These are phyloP conservation scores for Phylloporus sp. DNA, from an alignment of 768 basidiomycete genomes.

Conservation along the genomic window DNA sequence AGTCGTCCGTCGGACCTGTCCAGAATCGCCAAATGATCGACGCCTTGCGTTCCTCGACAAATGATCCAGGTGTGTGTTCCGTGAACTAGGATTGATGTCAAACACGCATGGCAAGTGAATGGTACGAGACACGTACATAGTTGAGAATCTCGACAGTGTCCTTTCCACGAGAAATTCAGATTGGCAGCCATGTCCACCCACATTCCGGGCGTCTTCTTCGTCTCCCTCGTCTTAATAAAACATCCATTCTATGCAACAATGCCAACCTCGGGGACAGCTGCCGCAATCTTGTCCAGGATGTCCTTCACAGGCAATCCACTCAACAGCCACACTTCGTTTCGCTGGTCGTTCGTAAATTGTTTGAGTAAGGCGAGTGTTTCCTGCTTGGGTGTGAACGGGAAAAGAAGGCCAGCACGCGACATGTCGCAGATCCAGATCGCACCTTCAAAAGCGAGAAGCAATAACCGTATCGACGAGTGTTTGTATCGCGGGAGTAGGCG, in stretches of 20 bases:
- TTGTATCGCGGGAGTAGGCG: slow-evolving; percentile 66
- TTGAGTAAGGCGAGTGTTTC: slow-evolving; percentile 47
- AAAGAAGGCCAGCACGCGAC: slow-evolving; percentile 39
- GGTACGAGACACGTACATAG: slow-evolving; percentile 54
- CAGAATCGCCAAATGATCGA: slow-evolving; percentile 86
- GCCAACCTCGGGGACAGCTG: slow-evolving; percentile 62
- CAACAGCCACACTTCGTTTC: slow-evolving; percentile 79
- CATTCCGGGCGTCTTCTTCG: slow-evolving; percentile 28
- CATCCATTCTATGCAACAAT: slow-evolving; percentile 91
- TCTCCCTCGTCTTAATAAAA: slow-evolving; percentile 59
- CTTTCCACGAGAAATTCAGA: slow-evolving; percentile 79
- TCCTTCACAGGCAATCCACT: slow-evolving; percentile 68
- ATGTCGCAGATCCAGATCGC: slow-evolving; percentile 70
- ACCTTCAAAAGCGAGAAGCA: slow-evolving; percentile 77
- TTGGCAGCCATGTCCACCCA: slow-evolving; percentile 85
- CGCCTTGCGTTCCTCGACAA: slow-evolving; percentile 78
- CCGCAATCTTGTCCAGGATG: slow-evolving; percentile 59
- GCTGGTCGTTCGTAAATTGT: slow-evolving; percentile 54
- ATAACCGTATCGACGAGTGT: slow-evolving; percentile 58
- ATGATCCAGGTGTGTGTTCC: slow-evolving; percentile 83
- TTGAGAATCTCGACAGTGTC: slow-evolving; percentile 78
- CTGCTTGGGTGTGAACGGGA: slow-evolving; percentile 39
- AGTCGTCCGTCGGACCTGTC: slow-evolving; percentile 48
- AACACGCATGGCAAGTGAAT: neutral
- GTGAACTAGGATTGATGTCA: slow-evolving; percentile 66